Evolutionary conservation across 805 yeast species (phyloP).

Genomic region (Yarrowia divulgata): DNA sequence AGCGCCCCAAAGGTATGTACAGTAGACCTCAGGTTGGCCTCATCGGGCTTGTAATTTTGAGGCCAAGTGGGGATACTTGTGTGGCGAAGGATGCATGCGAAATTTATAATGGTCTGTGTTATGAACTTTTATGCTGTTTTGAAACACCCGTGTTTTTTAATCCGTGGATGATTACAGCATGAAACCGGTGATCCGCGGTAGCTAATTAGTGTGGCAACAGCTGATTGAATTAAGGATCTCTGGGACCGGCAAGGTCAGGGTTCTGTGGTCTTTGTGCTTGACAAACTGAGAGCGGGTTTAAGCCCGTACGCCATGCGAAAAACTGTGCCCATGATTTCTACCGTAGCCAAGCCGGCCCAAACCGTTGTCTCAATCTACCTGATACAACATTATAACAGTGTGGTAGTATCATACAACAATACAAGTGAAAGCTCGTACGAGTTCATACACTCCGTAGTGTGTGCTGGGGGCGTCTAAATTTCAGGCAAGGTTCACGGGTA

Average conservation of each 20-base stretch:
- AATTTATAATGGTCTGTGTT: neutral
- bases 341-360: neutral
- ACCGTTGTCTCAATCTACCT: neutral
- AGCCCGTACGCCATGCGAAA: neutral
- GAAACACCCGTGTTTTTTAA: neutral
- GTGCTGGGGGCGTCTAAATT: neutral
- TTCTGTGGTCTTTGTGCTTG: neutral
- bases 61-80: neutral
- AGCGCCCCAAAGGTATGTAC: neutral
- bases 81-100: no score
- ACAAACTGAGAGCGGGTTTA: constrained; percentile 7
- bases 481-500: neutral
- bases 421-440: no score
- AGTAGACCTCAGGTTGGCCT: no score
- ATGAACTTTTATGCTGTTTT: neutral
- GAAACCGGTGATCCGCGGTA: neutral
- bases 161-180: no score
- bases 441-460: no score
- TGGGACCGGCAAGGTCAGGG: neutral
- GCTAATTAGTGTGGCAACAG: neutral
- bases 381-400: no score
- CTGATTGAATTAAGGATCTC: neutral
- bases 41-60: neutral
- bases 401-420: no score
- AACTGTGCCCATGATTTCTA: neutral